Conservation (phyloP, 805 yeast genomes). For the Cephaloascus fragrans region DNA sequence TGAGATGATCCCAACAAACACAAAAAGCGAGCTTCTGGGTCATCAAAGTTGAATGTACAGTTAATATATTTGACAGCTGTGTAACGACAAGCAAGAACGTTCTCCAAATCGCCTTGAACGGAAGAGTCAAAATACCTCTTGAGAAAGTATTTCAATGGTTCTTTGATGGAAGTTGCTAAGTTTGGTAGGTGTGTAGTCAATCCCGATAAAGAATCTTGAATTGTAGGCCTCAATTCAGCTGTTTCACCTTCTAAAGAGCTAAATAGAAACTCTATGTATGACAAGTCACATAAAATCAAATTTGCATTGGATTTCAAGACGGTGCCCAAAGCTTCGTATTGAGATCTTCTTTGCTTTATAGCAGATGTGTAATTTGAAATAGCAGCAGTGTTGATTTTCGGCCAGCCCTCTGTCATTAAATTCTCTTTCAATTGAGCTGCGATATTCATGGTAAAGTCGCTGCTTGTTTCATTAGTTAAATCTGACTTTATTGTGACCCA, state of each 20-base stretch:
- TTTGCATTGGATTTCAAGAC: slow-evolving; percentile 39
- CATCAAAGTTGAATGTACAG: slow-evolving; percentile 54
- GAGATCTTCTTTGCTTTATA: slow-evolving; percentile 43
- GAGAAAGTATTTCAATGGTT: slow-evolving; percentile 28
- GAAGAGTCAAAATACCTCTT: slow-evolving; percentile 11
- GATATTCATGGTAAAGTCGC: slow-evolving; percentile 30
- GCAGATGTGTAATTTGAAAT: slow-evolving; percentile 23
- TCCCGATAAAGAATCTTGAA: slow-evolving; percentile 63
- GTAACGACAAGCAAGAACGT: slow-evolving; percentile 45
- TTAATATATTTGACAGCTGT: slow-evolving; percentile 58
- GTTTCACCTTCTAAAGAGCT: slow-evolving; percentile 59
- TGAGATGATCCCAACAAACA: slow-evolving; percentile 56
- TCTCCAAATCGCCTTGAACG: slow-evolving; percentile 5
- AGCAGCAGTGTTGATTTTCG: slow-evolving; percentile 24
- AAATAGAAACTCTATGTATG: slow-evolving; percentile 56
- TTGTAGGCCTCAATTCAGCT: slow-evolving; percentile 50
- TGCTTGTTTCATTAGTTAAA: slow-evolving; percentile 6
- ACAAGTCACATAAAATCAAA: slow-evolving; percentile 32
- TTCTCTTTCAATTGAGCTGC: slow-evolving; percentile 44
- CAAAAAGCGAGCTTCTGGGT: slow-evolving; percentile 56
- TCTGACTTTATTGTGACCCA: slow-evolving; percentile 33
- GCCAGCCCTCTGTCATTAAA: slow-evolving; percentile 54
- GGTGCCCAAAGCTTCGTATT: slow-evolving; percentile 74
- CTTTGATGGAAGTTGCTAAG: slow-evolving; percentile 27
- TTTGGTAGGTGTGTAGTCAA: slow-evolving; percentile 38